These are phyloP conservation scores for Austroboletus eburneus DNA, from an alignment of 768 basidiomycete species.

Conservation along the genomic window DNA sequence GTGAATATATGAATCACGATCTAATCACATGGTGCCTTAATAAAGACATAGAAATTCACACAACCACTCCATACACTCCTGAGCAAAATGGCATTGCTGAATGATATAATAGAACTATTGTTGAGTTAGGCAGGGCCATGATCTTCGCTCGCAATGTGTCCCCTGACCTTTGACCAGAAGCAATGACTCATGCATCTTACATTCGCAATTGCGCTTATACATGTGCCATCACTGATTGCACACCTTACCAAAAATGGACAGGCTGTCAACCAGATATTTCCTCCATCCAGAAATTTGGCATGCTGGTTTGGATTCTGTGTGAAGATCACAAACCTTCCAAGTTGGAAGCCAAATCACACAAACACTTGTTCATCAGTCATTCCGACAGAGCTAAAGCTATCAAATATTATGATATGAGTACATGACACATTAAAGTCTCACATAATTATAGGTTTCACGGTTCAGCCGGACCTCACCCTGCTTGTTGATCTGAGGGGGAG, in stretches of 20 bases:
- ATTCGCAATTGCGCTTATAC: constrained; percentile 21
- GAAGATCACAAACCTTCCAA: not conserved
- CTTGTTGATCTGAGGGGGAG: not conserved
- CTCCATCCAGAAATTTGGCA: not conserved
- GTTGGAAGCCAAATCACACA: not conserved
- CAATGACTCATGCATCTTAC: constrained; percentile 24
- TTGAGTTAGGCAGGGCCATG: constrained; percentile 32
- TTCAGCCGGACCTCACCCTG: not conserved
- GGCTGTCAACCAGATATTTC: not conserved
- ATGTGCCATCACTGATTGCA: not conserved
- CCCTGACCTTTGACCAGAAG: constrained; percentile 28
- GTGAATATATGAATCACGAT: constrained; percentile 27
- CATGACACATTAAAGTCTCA: not conserved
- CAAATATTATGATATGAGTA: not conserved
- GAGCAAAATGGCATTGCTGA: constrained; percentile 39
- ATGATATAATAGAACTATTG: constrained; percentile 30
- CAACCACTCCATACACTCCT: constrained; percentile 34
- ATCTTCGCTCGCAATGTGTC: constrained; percentile 21
- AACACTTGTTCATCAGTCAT: not conserved
- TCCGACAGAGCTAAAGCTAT: not conserved
- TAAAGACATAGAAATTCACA: constrained; percentile 30
- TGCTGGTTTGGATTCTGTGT: not conserved
- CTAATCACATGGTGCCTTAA: constrained; percentile 18
- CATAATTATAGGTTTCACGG: not conserved
- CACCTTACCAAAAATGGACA: not conserved